These are phyloP conservation scores for Sideroxylon spinosum DNA, from an alignment of 179 eudicot genomes.

Conservation along the genomic window DNA sequence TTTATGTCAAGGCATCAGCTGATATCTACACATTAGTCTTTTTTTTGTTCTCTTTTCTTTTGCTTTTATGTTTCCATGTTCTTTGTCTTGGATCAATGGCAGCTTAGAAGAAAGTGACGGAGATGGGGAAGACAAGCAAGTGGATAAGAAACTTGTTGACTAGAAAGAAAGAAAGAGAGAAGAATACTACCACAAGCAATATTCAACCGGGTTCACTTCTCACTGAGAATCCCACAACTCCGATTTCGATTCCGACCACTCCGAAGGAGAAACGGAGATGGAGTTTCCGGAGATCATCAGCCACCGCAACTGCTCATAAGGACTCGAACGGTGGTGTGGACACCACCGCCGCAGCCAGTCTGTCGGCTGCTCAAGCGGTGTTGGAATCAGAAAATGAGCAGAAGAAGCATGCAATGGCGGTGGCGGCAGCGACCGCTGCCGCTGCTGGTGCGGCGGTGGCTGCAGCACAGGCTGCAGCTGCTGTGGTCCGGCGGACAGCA, in stretches of 20 bases:
- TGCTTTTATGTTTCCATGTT: no score
- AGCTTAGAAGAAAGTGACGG: slow-evolving; percentile 20
- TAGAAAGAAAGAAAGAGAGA: slow-evolving; percentile 46
- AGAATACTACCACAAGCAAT: slow-evolving; percentile 1
- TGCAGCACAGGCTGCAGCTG: slow-evolving; percentile 37
- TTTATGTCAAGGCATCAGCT: no score
- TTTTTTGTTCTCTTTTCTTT: no score
- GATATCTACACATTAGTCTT: no score
- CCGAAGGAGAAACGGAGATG: slow-evolving; percentile 80
- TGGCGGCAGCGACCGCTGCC: slow-evolving; percentile 28
- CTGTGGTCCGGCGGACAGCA: slow-evolving; percentile 22
- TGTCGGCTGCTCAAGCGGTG: slow-evolving; percentile 11
- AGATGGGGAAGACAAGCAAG: slow-evolving; percentile 72
- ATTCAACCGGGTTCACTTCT: neutral
- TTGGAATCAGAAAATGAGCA: slow-evolving; percentile 27
- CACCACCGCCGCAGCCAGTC: slow-evolving; percentile 19
- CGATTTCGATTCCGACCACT: slow-evolving; percentile 38
- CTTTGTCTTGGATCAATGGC: neutral
- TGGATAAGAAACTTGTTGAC: slow-evolving; percentile 61
- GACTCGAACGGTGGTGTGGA: slow-evolving; percentile 10
- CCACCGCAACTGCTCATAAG: slow-evolving; percentile 27
- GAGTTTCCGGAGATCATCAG: slow-evolving; percentile 78
- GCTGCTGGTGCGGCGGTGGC: slow-evolving; percentile 30
- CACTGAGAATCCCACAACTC: slow-evolving; percentile 27
- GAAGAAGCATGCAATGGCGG: slow-evolving; percentile 44